Evolutionary conservation across 2,329 filamentous ascomycete species (phyloP).

Genomic region (Neospermospora avenae): DNA sequence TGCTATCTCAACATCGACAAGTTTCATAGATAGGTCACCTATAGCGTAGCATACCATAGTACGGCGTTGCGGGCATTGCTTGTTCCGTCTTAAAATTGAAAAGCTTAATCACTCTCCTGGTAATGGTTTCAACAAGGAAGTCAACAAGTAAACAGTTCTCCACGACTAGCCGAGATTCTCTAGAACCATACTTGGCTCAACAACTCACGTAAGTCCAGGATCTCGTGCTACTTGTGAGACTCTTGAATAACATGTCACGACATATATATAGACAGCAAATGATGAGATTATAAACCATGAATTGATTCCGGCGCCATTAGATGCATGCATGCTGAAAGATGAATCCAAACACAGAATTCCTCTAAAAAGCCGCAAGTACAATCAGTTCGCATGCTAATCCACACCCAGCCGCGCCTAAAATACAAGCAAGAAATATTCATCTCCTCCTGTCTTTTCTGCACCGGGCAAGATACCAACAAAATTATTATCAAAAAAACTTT

Average conservation of each 20-base stretch:
- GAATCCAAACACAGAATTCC: constrained; percentile 2
- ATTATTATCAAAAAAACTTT: constrained; percentile 4
- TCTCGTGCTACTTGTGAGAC: neutral
- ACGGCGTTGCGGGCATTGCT: neutral
- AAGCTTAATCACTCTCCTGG: neutral
- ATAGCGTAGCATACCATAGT: constrained; percentile 4
- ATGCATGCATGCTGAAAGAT: constrained; percentile 10
- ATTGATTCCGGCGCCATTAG: constrained; percentile 3
- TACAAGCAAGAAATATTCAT: constrained; percentile 22
- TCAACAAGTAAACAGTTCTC: neutral
- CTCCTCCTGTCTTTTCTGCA: neutral
- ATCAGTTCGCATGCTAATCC: neutral
- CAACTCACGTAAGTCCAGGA: neutral
- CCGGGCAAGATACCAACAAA: constrained; percentile 8
- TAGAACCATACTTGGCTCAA: neutral
- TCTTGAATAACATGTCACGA: neutral
- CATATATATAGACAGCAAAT: neutral
- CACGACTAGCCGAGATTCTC: neutral
- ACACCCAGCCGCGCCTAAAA: constrained; percentile 15
- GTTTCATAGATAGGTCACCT: neutral
- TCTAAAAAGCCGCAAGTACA: neutral
- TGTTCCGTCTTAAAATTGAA: neutral
- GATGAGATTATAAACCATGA: neutral
- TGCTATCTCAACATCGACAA: neutral
- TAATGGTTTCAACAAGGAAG: neutral